Evolutionary conservation across 352 stramenopile species (phyloP), one percentile per base, ranked within the genome.

Genomic region (Thalassiosira hispida): DNA sequence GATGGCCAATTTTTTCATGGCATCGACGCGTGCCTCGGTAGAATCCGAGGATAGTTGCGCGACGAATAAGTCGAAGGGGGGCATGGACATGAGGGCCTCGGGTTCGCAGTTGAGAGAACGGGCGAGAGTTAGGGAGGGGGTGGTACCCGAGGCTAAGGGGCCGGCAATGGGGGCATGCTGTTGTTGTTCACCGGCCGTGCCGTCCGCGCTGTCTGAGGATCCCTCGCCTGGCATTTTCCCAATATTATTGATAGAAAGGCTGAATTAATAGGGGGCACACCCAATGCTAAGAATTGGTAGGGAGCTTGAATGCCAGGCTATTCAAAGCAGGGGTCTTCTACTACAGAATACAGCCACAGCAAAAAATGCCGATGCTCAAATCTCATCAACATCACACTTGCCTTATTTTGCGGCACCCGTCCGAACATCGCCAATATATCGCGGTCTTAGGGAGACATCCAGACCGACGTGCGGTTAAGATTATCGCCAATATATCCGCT

Each of bases 21-120:
- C 94, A 77, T 97, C 96, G 78, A 98, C 96, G 59, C 95, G 93
- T 12, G 92, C 96, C 85, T 97, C 95, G 31, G 96, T 93, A 75
- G 96, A 95, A 64, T 96, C 94, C 72, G 88, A 95, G 84, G 96
- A 95, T 65, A 98, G 85, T 85, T 98, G 95, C 73, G 95, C 93
- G 53, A 92, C 94, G 51, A 98, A 95, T 38, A 98, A 90, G 73
- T 96, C 79, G 52, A 90, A 86, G 40, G 88, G 83, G 35, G 68
- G 35, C 77, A 92, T 91, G 16, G 66, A 56, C 9, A 56, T 47
- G 18, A 93, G 60, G 65, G 86, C 84, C n/a, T 89, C 73, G 18
- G 73, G 62, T 12, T 70, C 60, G 42, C 61, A 72, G 14, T 38
- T 12, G 52, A 93, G 62, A 11, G 81, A 87, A 7, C 88, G 77